Percentiles rank a stretch among this genome's conserved stretches.
Conservation (phyloP, 352 stramenopile genomes). For the Detonula confervacea region DNA sequence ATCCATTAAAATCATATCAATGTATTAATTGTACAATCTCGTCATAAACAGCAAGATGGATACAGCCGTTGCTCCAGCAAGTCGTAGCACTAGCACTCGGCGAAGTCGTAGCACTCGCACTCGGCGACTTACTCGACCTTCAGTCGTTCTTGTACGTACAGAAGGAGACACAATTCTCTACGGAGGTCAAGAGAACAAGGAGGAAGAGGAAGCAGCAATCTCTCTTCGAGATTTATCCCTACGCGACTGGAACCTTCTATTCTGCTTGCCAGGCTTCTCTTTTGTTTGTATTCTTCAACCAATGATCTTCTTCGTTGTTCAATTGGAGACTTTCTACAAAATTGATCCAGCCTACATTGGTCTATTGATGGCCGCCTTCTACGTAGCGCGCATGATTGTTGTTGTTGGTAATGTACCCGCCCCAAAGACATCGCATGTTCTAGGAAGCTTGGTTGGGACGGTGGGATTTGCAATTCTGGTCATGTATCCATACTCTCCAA, state of each 20-base stretch:
- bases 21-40: too few relatives aligned
- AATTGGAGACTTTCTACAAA: background rate
- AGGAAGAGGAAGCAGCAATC: background rate
- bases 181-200: background rate
- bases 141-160: too few relatives aligned
- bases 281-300: background rate
- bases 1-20: too few relatives aligned
- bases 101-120: too few relatives aligned
- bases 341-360: background rate
- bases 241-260: background rate
- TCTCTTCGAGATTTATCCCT: too few relatives aligned
- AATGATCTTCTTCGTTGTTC: background rate
- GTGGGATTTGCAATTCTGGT: background rate
- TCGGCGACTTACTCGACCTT: too few relatives aligned
- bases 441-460: background rate
- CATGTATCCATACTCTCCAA: background rate
- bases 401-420: background rate
- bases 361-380: background rate
- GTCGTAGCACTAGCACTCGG: too few relatives aligned
- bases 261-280: background rate
- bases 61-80: too few relatives aligned
- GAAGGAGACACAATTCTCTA: too few relatives aligned
- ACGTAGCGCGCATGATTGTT: background rate
- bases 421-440: background rate
- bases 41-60: too few relatives aligned